Evolutionary conservation across 2,329 filamentous ascomycete genomes (phyloP).

Genomic region (Claviceps cyperi): DNA sequence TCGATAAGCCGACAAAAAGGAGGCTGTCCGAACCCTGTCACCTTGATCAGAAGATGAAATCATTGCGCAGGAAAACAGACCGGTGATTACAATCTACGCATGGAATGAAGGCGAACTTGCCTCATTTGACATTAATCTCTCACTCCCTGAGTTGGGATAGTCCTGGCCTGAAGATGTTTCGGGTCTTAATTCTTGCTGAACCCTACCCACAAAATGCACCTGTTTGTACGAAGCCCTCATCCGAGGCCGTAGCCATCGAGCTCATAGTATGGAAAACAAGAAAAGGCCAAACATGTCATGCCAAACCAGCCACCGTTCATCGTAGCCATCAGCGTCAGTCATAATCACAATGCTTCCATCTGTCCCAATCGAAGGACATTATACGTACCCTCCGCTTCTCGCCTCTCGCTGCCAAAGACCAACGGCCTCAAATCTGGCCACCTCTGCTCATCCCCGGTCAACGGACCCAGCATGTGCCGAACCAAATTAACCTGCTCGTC

Average conservation of each 20-base stretch:
- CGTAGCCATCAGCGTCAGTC: neutral
- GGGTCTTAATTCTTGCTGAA: neutral
- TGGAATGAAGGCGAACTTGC: neutral
- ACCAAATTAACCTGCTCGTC: slow-evolving; percentile 12
- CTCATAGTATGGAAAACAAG: neutral
- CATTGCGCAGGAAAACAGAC: neutral
- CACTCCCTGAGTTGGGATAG: neutral
- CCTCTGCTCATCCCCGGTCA: slow-evolving; percentile 4
- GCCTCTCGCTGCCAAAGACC: slow-evolving; percentile 8
- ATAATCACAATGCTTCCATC: neutral
- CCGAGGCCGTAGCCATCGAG: neutral
- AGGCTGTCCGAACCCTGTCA: neutral
- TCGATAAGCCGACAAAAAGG: neutral
- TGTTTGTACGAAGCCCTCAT: neutral
- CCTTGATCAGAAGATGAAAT: neutral
- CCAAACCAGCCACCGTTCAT: neutral
- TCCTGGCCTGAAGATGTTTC: neutral
- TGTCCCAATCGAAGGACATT: slow-evolving; percentile 8
- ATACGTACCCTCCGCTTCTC: neutral
- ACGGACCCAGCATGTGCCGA: slow-evolving; percentile 12
- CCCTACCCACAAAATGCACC: neutral
- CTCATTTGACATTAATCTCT: too few species aligned
- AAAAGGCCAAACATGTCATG: neutral
- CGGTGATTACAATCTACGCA: neutral
- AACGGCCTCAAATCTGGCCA: slow-evolving; percentile 10